Base-by-base conservation (phyloP, 352 stramenopile species). In the Phytophthora sp. region DNA sequence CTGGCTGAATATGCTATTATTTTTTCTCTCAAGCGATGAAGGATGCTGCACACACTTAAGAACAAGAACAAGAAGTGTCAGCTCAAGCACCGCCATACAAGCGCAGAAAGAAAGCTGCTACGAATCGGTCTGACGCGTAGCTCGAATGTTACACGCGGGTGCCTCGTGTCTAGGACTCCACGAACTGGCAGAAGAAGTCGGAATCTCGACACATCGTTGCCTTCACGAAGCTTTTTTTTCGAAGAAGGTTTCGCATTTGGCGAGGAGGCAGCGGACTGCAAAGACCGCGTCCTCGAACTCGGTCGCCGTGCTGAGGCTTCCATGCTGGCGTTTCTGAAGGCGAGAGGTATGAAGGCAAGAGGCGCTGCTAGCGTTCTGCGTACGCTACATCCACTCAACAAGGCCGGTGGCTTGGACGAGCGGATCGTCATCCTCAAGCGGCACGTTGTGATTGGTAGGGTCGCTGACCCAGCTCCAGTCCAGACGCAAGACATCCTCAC, bases 141-240 rank as follows among this genome's bases (percentile, higher is more conserved):
- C n/a, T n/a, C n/a, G n/a, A n/a, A n/a, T n/a, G n/a, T n/a, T n/a
- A n/a, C n/a, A n/a, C 26, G 12, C 39, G 9, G 7, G 36, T 31
- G 12, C 60, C 55, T 15, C 54, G 18, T 8, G 36, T 63, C 12
- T 70, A 42, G 50, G 23, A 52, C 3, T 57, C 38, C 2, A 16
- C 1, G 11, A 35, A 64, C 20, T 46, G 64, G 12, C 54, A 64
- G 15, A 74, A 74, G 60, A 70, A 67, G 24, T 67, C 55, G 0
- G 66, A 74, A 3, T 59, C 31, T 3, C 59, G 57, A 39, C 26
- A 49, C 21, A 12, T 64, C 24, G 60, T 70, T 6, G 55, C 60
- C 12, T 63, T 63, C 47, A 70, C 64, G 44, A 66, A 66, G 44
- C 20, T 67, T 0, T 70, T 70, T 23, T 18, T 74, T n/a, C 35